Evolutionary conservation across 352 stramenopile genomes (phyloP), one percentile per base, ranked within the genome.

Genomic region (Phytophthora constricta): DNA sequence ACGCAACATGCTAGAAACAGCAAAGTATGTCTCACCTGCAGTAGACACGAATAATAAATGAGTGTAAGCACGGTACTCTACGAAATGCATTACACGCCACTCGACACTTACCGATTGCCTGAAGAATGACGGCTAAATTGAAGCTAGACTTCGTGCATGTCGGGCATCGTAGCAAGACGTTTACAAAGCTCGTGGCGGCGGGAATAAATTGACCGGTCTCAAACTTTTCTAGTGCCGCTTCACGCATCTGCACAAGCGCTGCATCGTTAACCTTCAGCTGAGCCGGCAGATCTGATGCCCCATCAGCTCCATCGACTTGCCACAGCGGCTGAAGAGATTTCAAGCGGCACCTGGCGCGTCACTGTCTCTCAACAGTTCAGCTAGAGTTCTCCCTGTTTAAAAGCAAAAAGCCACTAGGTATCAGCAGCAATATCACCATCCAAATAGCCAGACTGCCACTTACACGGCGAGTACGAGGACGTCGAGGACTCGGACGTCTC

Each of bases 71-170:
- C 31, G 7, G 31, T n/a, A 37, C 31, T 37, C 31, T 37, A 37
- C 31, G n/a, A n/a, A n/a, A n/a, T n/a, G n/a, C n/a, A n/a, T n/a
- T n/a, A n/a, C n/a, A n/a, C n/a, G n/a, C n/a, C n/a, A 54, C 17
- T 26, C 22, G 27, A 16, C 13, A 60, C 64, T 10, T 56, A 90
- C 82, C 80, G 26, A 90, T 76, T 39, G 65, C 90, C 47, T 94
- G 82, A 19, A 94, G 52, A 37, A 92, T 89, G 23, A 92, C 84
- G 1, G 79, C 84, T 41, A 94, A 74, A 51, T 94, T 94, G 58
- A 93, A 94, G 48, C 79, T 91, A 50, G 82, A 77, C 57, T 89
- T 90, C 9, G 76, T 76, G 31, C 83, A 92, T 5, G 61, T 65
- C n/a, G 79, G 79, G 54, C 69, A 78, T 4, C 56, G 76, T 14